phyloP scores from a whole-genome alignment of 192 early-diverging fungal species.

The Umbelopsis isabellina region DNA sequence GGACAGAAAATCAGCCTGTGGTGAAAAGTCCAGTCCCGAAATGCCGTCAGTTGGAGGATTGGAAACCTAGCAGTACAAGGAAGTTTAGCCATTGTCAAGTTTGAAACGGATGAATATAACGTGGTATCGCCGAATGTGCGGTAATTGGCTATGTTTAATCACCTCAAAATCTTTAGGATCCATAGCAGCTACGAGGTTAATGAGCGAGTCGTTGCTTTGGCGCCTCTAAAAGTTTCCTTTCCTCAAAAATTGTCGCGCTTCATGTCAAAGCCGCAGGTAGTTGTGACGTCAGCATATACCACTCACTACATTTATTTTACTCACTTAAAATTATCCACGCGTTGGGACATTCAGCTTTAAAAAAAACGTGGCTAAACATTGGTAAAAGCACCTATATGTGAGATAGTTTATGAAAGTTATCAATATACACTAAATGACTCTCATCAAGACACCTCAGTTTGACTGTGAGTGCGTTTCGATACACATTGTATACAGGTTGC shows the following conservation, averaged over 20 bases:
- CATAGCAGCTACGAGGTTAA: constrained; percentile 20
- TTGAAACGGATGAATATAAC: no score
- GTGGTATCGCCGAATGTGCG: no score
- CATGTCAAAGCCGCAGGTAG: constrained; percentile 9
- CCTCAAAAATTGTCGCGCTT: constrained; percentile 13
- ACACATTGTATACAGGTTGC: no score
- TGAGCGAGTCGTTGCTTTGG: constrained; percentile 12
- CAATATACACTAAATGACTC: no score
- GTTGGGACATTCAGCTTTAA: no score
- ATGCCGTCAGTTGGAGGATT: constrained; percentile 78
- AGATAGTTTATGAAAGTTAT: no score
- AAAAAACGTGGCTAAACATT: no score
- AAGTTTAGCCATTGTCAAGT: not conserved
- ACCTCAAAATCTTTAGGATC: constrained; percentile 36
- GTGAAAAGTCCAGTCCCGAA: constrained; percentile 79
- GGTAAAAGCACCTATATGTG: no score
- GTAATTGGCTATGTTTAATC: no score
- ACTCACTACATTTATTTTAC: not conserved
- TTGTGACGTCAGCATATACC: not conserved
- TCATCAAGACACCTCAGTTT: no score
- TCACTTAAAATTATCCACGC: not conserved
- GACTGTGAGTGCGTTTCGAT: no score
- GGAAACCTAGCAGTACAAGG: constrained; percentile 43
- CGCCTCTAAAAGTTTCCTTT: not conserved
- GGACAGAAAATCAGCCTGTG: constrained; percentile 82